Percentiles rank a stretch among this genome's conserved stretches.
These are phyloP conservation scores for Rhododendron molle DNA, from an alignment of 148 eudicot genomes.

Conservation along the genomic window DNA sequence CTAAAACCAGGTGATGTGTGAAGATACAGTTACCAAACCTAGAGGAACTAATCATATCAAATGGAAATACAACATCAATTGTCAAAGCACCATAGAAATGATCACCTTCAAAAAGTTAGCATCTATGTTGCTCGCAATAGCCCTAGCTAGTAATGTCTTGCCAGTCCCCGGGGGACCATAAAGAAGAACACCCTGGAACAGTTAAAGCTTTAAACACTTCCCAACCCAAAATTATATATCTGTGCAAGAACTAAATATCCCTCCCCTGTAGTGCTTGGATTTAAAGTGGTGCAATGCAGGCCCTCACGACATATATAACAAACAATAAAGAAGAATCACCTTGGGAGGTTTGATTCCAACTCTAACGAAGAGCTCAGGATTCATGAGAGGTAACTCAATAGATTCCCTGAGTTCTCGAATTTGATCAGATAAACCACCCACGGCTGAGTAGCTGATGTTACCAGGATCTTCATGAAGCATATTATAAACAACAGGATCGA, in stretches of 20 bases:
- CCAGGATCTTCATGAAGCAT: conserved; percentile 99
- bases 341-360: conserved; percentile 98
- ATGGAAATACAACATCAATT: background rate
- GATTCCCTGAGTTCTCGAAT: conserved; percentile 97
- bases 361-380: conserved; percentile 94
- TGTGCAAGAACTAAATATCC: background rate
- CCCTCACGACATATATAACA: background rate
- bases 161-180: conserved; percentile 99
- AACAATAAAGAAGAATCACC: conserved; percentile 32
- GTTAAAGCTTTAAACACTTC: background rate
- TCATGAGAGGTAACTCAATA: conserved; percentile 92
- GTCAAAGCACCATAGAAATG: background rate
- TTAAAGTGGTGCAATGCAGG: background rate
- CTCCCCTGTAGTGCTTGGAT: background rate
- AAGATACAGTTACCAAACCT: conserved; percentile 8
- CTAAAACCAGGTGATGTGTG: conserved; percentile 23
- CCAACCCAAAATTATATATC: background rate
- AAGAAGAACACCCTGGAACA: conserved; percentile 86
- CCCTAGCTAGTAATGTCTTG: conserved; percentile 91
- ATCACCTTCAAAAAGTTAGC: conserved; percentile 94
- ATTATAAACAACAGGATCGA: conserved; percentile 96
- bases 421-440: conserved; percentile 96
- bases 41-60: background rate
- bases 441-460: conserved; percentile 92
- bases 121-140: conserved; percentile 97